These are phyloP conservation scores for Solanum hybrid DNA, from an alignment of 305 asterid genomes.

Conservation along the genomic window DNA sequence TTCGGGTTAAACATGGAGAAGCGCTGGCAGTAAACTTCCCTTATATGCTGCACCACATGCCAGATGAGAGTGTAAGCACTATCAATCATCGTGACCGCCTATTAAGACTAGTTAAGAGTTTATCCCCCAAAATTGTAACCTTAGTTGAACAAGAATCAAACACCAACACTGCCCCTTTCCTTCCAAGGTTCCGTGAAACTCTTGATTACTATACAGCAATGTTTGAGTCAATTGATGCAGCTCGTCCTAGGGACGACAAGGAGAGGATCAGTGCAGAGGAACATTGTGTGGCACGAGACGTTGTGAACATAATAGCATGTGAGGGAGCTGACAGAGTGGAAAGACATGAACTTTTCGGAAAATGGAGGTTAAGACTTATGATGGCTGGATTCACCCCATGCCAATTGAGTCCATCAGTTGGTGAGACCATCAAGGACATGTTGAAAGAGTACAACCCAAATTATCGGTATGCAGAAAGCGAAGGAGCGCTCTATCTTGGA, in stretches of 20 bases:
- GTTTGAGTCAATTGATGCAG: constrained; percentile 78
- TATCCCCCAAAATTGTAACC: constrained; percentile 65
- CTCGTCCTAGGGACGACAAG: constrained; percentile 56
- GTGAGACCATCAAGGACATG: constrained; percentile 38
- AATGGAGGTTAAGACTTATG: constrained; percentile 64
- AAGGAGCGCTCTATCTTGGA: constrained; percentile 67
- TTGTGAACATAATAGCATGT: constrained; percentile 76
- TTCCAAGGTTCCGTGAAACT: constrained; percentile 49
- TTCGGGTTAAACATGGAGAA: constrained; percentile 39
- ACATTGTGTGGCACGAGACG: constrained; percentile 75
- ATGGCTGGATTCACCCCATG: constrained; percentile 71
- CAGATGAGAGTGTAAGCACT: constrained; percentile 69
- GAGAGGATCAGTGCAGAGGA: constrained; percentile 72
- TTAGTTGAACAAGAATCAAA: constrained; percentile 64
- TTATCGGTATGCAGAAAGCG: constrained; percentile 34
- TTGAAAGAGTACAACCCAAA: constrained; percentile 51
- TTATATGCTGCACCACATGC: constrained; percentile 65
- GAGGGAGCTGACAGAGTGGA: constrained; percentile 79
- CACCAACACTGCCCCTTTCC: constrained; percentile 54
- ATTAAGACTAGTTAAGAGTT: constrained; percentile 47
- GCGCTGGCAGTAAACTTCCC: constrained; percentile 74
- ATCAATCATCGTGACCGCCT: constrained; percentile 57
- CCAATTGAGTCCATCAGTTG: constrained; percentile 53
- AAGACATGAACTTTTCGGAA: constrained; percentile 80
- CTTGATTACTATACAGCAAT: constrained; percentile 58